These are phyloP conservation scores for Solanum hybrid DNA, from an alignment of 305 asterid species.

Conservation along the genomic window DNA sequence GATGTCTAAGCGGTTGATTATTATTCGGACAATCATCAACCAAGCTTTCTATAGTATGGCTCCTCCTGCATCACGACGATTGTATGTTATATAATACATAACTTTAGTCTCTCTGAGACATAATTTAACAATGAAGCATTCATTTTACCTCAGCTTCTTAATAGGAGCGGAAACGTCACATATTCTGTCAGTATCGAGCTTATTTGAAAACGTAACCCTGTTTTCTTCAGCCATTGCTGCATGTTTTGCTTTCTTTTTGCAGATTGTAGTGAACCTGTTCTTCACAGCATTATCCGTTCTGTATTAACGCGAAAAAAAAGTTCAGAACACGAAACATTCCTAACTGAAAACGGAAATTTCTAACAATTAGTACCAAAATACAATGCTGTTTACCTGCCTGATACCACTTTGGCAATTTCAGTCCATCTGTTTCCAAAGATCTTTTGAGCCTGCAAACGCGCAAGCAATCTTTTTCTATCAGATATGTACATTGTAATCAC, in stretches of 20 bases:
- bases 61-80: conserved; percentile 35
- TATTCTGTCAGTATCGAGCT: conserved; percentile 28
- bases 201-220: conserved; percentile 55
- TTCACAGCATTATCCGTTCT: conserved; percentile 99
- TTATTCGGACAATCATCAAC: conserved; percentile 29
- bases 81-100: background rate
- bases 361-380: background rate
- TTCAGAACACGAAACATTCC: background rate
- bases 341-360: background rate
- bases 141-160: conserved; percentile 66
- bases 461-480: background rate
- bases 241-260: conserved; percentile 84
- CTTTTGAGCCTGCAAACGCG: conserved; percentile 71
- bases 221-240: conserved; percentile 84
- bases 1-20: conserved; percentile 51
- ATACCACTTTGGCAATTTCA: conserved; percentile 94
- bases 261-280: conserved; percentile 88
- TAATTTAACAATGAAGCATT: conserved; percentile 2
- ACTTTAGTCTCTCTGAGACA: background rate
- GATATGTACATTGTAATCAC: background rate
- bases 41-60: conserved; percentile 28
- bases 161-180: conserved; percentile 38
- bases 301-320: background rate
- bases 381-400: conserved; percentile 65
- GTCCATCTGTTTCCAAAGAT: conserved; percentile 96